A percentile compares a stretch with the other conserved stretches of the same genome.
phyloP scores from a whole-genome alignment of 73 alveolate species.

The Paraurostyla sp. region DNA sequence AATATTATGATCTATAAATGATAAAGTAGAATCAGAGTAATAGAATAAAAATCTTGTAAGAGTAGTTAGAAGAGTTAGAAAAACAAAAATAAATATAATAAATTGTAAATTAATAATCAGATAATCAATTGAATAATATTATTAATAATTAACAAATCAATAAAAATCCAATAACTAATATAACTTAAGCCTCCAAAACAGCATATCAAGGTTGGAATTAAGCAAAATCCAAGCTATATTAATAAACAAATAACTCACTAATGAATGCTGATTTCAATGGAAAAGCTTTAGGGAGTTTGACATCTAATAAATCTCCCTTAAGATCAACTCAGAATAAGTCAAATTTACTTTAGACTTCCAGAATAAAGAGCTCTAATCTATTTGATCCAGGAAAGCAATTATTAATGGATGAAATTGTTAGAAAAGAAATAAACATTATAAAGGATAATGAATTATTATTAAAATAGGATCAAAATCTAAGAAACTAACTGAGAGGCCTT shows the following conservation, averaged over 20 bases:
- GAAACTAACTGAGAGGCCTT: not conserved
- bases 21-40: not conserved
- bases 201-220: conserved; percentile 40
- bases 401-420: not conserved
- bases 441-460: not conserved
- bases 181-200: conserved; percentile 35
- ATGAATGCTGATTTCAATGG: too few species aligned
- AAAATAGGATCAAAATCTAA: not conserved
- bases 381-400: conserved; percentile 24
- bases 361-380: conserved; percentile 16
- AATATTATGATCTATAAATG: conserved; percentile 26
- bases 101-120: not conserved
- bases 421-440: not conserved
- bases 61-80: conserved; percentile 21
- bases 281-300: too few species aligned
- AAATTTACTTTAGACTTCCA: not conserved
- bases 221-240: not conserved
- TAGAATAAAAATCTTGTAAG: conserved; percentile 2
- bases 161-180: conserved; percentile 31
- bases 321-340: not conserved
- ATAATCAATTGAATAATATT: not conserved
- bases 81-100: not conserved
- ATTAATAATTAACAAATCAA: too few species aligned
- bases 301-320: not conserved
- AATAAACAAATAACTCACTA: too few species aligned